A percentile compares a stretch with the other conserved stretches of the same genome.
Evolutionary conservation across 2,329 filamentous ascomycete species (phyloP).

Genomic region (Aspergillus glaucus): DNA sequence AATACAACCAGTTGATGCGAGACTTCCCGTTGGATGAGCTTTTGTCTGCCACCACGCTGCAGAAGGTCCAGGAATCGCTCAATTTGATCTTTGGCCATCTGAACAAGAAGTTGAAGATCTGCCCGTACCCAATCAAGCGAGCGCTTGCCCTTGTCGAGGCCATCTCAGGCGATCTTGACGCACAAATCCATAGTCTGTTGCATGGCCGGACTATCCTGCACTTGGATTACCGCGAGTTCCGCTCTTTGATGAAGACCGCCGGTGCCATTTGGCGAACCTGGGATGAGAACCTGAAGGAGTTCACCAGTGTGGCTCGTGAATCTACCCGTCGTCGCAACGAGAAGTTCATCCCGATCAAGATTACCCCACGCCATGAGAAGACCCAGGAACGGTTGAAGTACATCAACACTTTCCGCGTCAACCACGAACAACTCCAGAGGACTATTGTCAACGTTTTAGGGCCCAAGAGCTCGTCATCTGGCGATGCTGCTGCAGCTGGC

Average conservation of each 20-base stretch:
- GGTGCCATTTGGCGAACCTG: conserved; percentile 84
- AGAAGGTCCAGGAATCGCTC: conserved; percentile 83
- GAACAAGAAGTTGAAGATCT: conserved; percentile 96
- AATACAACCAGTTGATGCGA: conserved; percentile 98
- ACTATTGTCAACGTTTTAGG: conserved; percentile 97
- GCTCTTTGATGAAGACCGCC: conserved; percentile 72
- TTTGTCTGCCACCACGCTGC: conserved; percentile 79
- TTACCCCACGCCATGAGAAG: conserved; percentile 77
- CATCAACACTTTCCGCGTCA: conserved; percentile 87
- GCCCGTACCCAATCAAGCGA: conserved; percentile 86
- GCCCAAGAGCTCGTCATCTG: conserved; percentile 58
- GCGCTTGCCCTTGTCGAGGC: conserved; percentile 92
- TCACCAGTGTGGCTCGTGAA: conserved; percentile 94
- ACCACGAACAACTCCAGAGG: conserved; percentile 93
- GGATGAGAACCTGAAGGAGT: conserved; percentile 96
- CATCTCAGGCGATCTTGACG: conserved; percentile 88
- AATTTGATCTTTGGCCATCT: conserved; percentile 86
- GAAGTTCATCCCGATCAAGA: conserved; percentile 98
- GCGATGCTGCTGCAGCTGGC: conserved; percentile 35
- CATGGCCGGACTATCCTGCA: conserved; percentile 85
- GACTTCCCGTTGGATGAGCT: conserved; percentile 96
- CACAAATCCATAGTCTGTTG: conserved; percentile 76
- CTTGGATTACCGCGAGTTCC: conserved; percentile 85
- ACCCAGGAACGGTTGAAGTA: conserved; percentile 89
- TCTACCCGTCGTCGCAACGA: conserved; percentile 89